A percentile compares a stretch with the other conserved stretches of the same genome.
These are phyloP conservation scores for Glarea lozoyensis DNA, from an alignment of 495 filamentous ascomycete genomes.

Conservation along the genomic window DNA sequence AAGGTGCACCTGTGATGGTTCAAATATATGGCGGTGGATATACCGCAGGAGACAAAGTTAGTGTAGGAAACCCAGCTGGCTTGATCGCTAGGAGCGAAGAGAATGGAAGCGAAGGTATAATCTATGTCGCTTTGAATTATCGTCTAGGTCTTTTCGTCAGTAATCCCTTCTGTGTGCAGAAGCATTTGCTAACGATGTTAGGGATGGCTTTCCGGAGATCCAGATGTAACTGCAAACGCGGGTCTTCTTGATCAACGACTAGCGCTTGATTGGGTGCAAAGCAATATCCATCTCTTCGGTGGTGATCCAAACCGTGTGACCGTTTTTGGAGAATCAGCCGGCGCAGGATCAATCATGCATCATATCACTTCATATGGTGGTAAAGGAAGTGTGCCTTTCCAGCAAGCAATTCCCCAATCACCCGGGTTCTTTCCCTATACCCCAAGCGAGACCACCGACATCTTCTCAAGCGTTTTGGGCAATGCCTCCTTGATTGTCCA, in stretches of 20 bases:
- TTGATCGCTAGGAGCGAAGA: slow-evolving; percentile 37
- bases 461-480: too few species aligned
- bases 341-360: slow-evolving; percentile 56
- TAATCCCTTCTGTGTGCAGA: too few species aligned
- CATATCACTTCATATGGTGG: slow-evolving; percentile 54
- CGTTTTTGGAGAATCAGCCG: slow-evolving; percentile 63
- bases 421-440: slow-evolving; percentile 9
- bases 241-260: slow-evolving; percentile 61
- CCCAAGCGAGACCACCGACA: background rate
- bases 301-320: slow-evolving; percentile 60
- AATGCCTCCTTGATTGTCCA: slow-evolving; percentile 11
- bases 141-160: too few species aligned
- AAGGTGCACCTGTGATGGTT: too few species aligned
- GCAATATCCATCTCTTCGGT: slow-evolving; percentile 59
- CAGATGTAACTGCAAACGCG: slow-evolving; percentile 50
- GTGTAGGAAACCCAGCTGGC: slow-evolving; percentile 31
- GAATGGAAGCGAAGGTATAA: slow-evolving; percentile 35
- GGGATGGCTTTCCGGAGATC: slow-evolving; percentile 50
- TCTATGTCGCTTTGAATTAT: slow-evolving; percentile 57
- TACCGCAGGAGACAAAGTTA: slow-evolving; percentile 39
- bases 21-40: slow-evolving; percentile 58
- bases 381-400: slow-evolving; percentile 16
- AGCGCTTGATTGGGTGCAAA: slow-evolving; percentile 64
- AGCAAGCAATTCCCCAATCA: slow-evolving; percentile 22
- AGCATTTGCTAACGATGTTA: too few species aligned